Evolutionary conservation across 2,329 filamentous ascomycete genomes (phyloP), one percentile per base, ranked within the genome.

Genomic region (Aspergillus sp.): DNA sequence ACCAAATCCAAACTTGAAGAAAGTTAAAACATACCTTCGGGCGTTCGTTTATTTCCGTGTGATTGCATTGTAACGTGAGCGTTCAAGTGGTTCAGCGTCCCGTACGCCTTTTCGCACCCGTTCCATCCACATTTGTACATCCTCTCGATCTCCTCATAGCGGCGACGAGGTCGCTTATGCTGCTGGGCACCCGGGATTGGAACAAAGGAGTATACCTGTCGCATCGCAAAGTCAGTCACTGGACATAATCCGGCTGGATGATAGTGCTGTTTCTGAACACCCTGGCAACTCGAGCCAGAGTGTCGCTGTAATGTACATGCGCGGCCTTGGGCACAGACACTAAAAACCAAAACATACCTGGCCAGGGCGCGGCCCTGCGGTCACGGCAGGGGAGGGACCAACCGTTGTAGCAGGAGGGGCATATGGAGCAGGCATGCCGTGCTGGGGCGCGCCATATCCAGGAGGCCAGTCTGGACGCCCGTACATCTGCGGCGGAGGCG

Each of bases 81-180:
- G 55, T 98, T 98, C 48, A 98, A 61, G 58, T 98, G 91, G 61
- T 98, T 98, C 41, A 98, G 66, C 29, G 91, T 98, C 39, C 91
- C 91, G 49, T 98, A 98, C 2, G 91, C 91, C 66, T 98, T 98
- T 63, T 98, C 91, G 55, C 91, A 98, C 6, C 88, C 88, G 45
- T 95, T 89, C 85, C 86, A 96, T 15, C 89, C 91, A 55, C 91
- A 98, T 64, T 96, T 96, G 71, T 98, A 96, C 91, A 98, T 96
- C 55, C 91, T 80, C 68, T 98, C 91, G 49, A 98, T 98, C 59
- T 98, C 91, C 63, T 98, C 91, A 52, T 95, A 98, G 33, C 91
- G 78, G 51, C 91, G 74, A 43, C 91, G 77, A 8, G 91, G 91
- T 37, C 91, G 78, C 69, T 98, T 98, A 61, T 96, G 89, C 58